Evolutionary conservation across 768 basidiomycete species (phyloP), one percentile per base, ranked within the genome.

Genomic region (Mycena venus): DNA sequence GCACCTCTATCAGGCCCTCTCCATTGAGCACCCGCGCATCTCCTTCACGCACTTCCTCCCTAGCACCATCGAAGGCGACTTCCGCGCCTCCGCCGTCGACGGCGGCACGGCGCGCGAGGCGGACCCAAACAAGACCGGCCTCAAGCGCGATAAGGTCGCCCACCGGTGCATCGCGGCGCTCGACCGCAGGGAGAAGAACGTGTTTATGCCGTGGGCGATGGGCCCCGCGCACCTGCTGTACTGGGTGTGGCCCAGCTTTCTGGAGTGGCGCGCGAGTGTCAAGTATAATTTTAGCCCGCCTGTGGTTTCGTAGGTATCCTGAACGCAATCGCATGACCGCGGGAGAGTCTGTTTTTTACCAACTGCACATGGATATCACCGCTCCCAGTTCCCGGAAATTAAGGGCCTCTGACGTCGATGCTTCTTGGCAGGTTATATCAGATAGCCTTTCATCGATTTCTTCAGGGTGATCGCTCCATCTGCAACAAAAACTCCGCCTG

Each of bases 11-110:
- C 94, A 95, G 81, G 87, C 93, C 0, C 90, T 96, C 36, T 85
- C 95, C 5, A 94, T 96, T 72, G 96, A 96, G 76, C 93, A 96
- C 74, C 93, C 94, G 8, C 79, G 82, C 3, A 90, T 97, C 76
- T 56, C 83, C 0, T 96, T 95, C 82, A 87, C 91, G 0, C 85
- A 86, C 69, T 78, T 93, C 77, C 80, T 95, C 3, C 94, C 95
- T 10, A 87, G 87, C 38, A 95, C 94, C 14, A 89, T 96, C 34
- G 90, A 94, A 77, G 94, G 95, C 42, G 86, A 89, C 77, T 96
- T 96, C 83, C 91, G 95, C n/a, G 89, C 91, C 0, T 92, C 92
- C 3, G 95, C 95, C 0, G 93, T 95, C 14, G 94, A 96, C 77
- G 83, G 86, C 9, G 86, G 85, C 15, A 83, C 81, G 0, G 83